phyloP scores from a whole-genome alignment of 2,329 filamentous ascomycete species.

The Trichoderma lentiforme region DNA sequence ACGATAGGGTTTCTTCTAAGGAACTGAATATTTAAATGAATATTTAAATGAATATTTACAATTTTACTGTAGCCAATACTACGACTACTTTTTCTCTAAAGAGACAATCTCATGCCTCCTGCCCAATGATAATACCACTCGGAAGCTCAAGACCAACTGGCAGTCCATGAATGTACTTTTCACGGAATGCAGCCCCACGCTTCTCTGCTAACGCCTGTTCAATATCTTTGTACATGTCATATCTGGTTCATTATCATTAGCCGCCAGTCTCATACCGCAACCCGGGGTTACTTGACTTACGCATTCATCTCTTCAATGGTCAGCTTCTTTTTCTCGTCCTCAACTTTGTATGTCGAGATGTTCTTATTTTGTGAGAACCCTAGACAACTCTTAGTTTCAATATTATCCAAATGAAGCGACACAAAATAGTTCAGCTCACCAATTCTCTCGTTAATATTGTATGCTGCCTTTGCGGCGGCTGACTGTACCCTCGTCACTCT shows the following conservation, averaged over 20 bases:
- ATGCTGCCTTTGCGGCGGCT: slow-evolving; percentile 54
- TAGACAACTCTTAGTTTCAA: slow-evolving; percentile 21
- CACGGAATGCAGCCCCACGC: slow-evolving; percentile 33
- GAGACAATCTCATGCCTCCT: not conserved
- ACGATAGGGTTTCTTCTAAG: not conserved
- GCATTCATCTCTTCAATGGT: slow-evolving; percentile 69
- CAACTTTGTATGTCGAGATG: slow-evolving; percentile 57
- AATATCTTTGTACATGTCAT: slow-evolving; percentile 57
- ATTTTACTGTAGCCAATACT: not conserved
- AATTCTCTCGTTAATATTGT: slow-evolving; percentile 62
- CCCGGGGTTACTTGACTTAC: slow-evolving; percentile 35
- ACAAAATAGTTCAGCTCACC: slow-evolving; percentile 32
- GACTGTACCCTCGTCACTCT: slow-evolving; percentile 55
- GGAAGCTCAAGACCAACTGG: slow-evolving; percentile 48
- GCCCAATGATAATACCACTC: slow-evolving; percentile 42
- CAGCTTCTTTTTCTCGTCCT: slow-evolving; percentile 57
- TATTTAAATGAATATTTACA: not conserved
- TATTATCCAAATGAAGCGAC: not conserved
- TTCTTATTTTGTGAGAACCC: slow-evolving; percentile 62
- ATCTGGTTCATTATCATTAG: slow-evolving; percentile 33
- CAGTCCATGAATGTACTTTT: slow-evolving; percentile 41
- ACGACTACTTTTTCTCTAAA: not conserved
- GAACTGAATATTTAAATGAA: not conserved
- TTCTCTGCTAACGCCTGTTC: slow-evolving; percentile 44
- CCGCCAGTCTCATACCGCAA: not conserved